Base-by-base conservation (phyloP, 2,329 filamentous ascomycete species). In the Neocucurbitaria cava region DNA sequence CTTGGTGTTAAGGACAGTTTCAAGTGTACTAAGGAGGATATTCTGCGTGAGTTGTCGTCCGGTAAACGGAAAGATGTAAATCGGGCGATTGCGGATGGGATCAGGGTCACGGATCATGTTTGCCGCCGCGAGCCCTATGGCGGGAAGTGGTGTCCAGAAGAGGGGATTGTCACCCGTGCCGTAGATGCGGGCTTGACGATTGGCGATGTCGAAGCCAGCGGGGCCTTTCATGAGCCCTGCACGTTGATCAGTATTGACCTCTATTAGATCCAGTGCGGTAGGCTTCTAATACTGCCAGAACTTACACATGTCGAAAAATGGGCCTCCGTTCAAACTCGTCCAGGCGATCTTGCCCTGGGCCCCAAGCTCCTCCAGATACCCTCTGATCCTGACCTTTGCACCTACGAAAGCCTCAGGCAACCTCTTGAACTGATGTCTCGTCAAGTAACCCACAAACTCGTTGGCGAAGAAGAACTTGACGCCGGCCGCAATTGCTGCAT, bases 231-330 rank as follows among this genome's bases (percentile, higher is more conserved):
- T 72, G n/a, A 76, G 63, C 73, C 72, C 72, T 75, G 15, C 18
- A 15, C 8, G 13, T 30, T 17, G n/a, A 18, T 51, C 28, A 36
- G 41, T 10, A 38, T 15, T 13, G n/a, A 9, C 4, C 1, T 10
- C 10, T 21, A 31, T 18, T 35, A 18, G 13, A 11, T 4, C 21
- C 35, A 26, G 26, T 33, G n/a, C 9, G 10, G 26, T 13, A 11
- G 10, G 11, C 15, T 31, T 31, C 30, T 3, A 8, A 3, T 15
- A 13, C 5, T 17, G 15, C 4, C 31, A 2, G 31, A 5, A 36
- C 66, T 56, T 51, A 74, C 71, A 74, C 71, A 76, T 73, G 15
- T 76, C 73, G 31, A 75, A 74, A 47, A 76, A 75, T 5, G 73
- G 69, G 0, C 73, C 73, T 1, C 73, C 72, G 7, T 72, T 76